Conservation (phyloP, 495 filamentous ascomycete species). For the Xylaria scruposa region DNA sequence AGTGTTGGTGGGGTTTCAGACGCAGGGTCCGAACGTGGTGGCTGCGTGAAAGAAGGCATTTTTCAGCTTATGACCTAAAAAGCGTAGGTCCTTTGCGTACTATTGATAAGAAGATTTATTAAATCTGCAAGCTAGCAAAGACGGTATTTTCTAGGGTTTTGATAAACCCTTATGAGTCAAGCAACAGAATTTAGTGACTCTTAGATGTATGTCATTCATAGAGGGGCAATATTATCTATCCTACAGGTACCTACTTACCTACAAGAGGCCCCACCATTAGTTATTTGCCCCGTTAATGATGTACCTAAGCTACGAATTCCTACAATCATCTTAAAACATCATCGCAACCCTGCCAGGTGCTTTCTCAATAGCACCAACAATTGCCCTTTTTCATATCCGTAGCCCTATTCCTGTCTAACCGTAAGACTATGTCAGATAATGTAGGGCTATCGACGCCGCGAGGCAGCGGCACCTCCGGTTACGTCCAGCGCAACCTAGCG, state of each 20-base stretch:
- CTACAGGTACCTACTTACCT: not conserved
- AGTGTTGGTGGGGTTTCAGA: conserved; percentile 29
- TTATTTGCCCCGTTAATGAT: not conserved
- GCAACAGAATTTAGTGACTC: not conserved
- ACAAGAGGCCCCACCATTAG: not conserved
- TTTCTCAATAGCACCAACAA: not conserved
- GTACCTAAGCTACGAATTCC: not conserved
- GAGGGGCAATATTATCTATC: conserved; percentile 6
- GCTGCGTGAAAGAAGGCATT: conserved; percentile 37
- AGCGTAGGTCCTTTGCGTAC: not conserved
- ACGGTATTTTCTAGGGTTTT: not conserved
- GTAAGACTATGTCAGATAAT: conserved; percentile 83
- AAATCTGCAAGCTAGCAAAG: not conserved
- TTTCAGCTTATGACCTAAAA: not conserved
- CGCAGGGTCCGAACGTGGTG: conserved; percentile 27
- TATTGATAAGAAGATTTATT: not conserved
- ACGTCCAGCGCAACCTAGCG: conserved; percentile 93
- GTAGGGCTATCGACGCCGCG: conserved; percentile 96
- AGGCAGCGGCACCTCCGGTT: conserved; percentile 94
- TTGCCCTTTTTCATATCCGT: too few species aligned
- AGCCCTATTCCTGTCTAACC: not conserved
- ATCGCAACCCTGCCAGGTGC: not conserved
- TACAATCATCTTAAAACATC: not conserved
- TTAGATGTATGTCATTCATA: not conserved
- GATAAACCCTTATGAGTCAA: conserved; percentile 14